Conservation (phyloP, 2,329 filamentous ascomycete genomes). For the Lizonia empirigonia region DNA sequence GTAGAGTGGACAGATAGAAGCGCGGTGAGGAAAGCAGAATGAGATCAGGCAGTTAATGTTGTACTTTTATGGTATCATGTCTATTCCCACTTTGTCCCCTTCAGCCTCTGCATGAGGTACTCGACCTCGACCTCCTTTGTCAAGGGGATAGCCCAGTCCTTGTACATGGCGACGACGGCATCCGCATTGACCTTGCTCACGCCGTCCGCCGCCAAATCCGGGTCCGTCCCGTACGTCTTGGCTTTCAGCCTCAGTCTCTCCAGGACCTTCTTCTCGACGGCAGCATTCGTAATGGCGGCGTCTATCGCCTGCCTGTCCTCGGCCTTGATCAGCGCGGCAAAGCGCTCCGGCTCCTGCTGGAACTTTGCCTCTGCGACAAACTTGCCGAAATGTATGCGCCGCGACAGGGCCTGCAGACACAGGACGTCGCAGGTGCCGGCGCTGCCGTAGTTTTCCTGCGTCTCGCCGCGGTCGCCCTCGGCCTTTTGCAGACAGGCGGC, state of each 20-base stretch:
- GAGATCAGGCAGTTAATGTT: no score
- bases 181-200: constrained; percentile 87
- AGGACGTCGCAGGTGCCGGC: constrained; percentile 89
- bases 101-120: constrained; percentile 92
- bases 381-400: constrained; percentile 96
- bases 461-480: constrained; percentile 80
- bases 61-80: background rate
- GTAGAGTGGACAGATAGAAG: background rate
- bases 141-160: constrained; percentile 88
- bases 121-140: constrained; percentile 99
- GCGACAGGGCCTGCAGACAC: constrained; percentile 85
- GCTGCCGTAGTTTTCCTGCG: constrained; percentile 93
- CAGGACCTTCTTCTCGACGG: constrained; percentile 89
- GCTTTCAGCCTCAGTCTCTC: constrained; percentile 87
- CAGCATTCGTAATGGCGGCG: constrained; percentile 85
- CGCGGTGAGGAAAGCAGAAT: no score
- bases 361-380: constrained; percentile 98
- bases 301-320: constrained; percentile 82
- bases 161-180: constrained; percentile 58
- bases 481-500: constrained; percentile 78
- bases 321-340: constrained; percentile 80
- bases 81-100: constrained; percentile 58
- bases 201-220: constrained; percentile 65
- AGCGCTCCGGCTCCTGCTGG: constrained; percentile 77
- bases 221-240: constrained; percentile 90